These are phyloP conservation scores for Xylariaceae sp. DNA, from an alignment of 2,329 filamentous ascomycete species.

Conservation along the genomic window DNA sequence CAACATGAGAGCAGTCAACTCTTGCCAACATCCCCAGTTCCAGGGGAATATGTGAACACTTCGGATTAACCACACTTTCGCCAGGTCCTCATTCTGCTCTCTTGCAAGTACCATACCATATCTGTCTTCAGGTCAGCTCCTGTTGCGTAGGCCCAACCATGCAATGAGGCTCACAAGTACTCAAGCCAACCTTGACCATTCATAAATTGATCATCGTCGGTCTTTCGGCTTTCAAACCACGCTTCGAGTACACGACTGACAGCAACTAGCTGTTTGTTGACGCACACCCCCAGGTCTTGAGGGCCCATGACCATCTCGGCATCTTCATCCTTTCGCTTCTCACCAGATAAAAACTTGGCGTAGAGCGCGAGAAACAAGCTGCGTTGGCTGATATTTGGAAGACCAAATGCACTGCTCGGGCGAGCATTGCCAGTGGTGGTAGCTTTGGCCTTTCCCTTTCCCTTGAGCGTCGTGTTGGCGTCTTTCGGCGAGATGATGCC, in stretches of 20 bases:
- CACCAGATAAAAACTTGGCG: slow-evolving; percentile 86
- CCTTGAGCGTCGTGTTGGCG: slow-evolving; percentile 36
- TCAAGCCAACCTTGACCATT: slow-evolving; percentile 90
- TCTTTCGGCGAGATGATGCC: slow-evolving; percentile 56
- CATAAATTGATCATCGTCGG: slow-evolving; percentile 56
- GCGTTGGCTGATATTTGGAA: slow-evolving; percentile 76
- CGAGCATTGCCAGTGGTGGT: slow-evolving; percentile 28
- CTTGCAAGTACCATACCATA: slow-evolving; percentile 90
- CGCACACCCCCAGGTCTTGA: slow-evolving; percentile 77
- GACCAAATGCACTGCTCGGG: slow-evolving; percentile 21
- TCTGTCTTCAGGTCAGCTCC: slow-evolving; percentile 33
- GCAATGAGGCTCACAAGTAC: slow-evolving; percentile 55
- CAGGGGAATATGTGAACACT: slow-evolving; percentile 89
- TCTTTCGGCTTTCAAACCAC: slow-evolving; percentile 70
- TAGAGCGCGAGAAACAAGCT: slow-evolving; percentile 90
- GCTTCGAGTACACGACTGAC: slow-evolving; percentile 74
- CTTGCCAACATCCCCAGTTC: slow-evolving; percentile 97
- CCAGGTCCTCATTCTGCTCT: slow-evolving; percentile 83
- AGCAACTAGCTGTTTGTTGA: slow-evolving; percentile 79
- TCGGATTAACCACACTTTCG: slow-evolving; percentile 80
- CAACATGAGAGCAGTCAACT: slow-evolving; percentile 77
- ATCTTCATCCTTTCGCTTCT: slow-evolving; percentile 95
- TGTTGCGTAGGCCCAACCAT: background rate
- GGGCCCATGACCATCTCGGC: slow-evolving; percentile 96
- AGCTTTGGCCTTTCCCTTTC: slow-evolving; percentile 64